Evolutionary conservation across 495 filamentous ascomycete genomes (phyloP), one percentile per base, ranked within the genome.

Genomic region (Cairneyella variabilis): DNA sequence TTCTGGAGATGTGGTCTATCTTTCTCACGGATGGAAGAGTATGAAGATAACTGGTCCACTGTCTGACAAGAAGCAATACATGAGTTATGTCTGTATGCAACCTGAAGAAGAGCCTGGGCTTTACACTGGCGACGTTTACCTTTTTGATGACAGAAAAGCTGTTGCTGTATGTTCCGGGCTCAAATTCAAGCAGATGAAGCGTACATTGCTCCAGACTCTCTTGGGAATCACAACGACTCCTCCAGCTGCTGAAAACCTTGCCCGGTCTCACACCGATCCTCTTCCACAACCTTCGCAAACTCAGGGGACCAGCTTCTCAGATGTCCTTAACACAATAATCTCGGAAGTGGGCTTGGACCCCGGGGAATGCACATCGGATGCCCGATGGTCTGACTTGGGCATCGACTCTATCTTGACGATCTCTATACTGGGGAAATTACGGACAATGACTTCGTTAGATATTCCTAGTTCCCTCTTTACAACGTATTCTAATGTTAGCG

Each of bases 71-170:
- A 6, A 32, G 28, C 6, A 32, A 32, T 32, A 32, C 14, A 32
- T 6, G 28, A 32, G 28, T 9, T 86, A 89, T 67, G 81, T 87
- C 50, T 78, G 80, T 49, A 89, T 85, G 82, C 70, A 77, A 8
- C 37, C 51, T 5, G 69, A 69, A 63, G 73, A 69, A 16, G 68
- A 66, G 37, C 73, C 75, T 56, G 70, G 77, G 6, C 7, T 32
- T 62, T 67, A 72, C 59, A 64, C 68, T 54, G 79, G 84, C 39
- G 78, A 86, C 45, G 77, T 81, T 40, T 84, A 83, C 38, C 66
- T 85, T 37, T 85, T 82, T 48, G 78, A 84, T 43, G 81, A 79
- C 44, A 76, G 83, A n/a, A 76, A 68, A 62, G 71, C 84, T 53
- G 73, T 82, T 53, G 77, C 71, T 44, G 57, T 79, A 7, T 32